Evolutionary conservation across 2,329 filamentous ascomycete species (phyloP), one percentile per base, ranked within the genome.

Genomic region (Cladophialophora bantiana): DNA sequence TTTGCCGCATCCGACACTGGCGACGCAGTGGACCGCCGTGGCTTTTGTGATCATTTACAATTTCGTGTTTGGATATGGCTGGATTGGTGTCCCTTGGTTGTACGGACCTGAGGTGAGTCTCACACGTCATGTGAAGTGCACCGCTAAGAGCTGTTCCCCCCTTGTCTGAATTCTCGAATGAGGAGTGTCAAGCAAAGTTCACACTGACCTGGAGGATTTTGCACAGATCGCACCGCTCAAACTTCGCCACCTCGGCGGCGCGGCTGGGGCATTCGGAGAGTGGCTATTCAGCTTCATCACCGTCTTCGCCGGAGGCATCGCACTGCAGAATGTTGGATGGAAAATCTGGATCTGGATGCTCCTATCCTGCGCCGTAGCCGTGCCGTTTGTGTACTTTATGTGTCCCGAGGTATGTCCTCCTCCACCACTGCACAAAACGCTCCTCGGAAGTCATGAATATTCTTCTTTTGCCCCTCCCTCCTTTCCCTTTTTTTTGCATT

Each of bases 341-440:
- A 76, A 75, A 65, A 78, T 80, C 50, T 80, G 76, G 73, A 72
- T 79, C 62, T 80, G 77, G 78, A 73, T 74, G 57, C 67, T 77
- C 50, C 59, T 77, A 59, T 62, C 62, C 6, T 65, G 66, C 45
- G 62, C 63, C 13, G 45, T 60, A 3, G 68, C 66, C 32, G 58
- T 70, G 18, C 62, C 66, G 4, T 70, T 70, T 59, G 68, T 70
- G n/a, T 70, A 66, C 32, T 70, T 60, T 52, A 20, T 68, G 56
- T 70, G 68, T 54, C 68, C 68, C 18, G 68, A 70, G 68, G 69
- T 70, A 67, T n/a, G 60, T 35, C 45, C 7, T 12, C 38, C 13
- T 7, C 15, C 13, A 15, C 35, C 31, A 10, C 4, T 57, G n/a
- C 5, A 42, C 40, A 42, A 18, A n/a, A n/a, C 7, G 5, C 2